Evolutionary conservation across 2,329 filamentous ascomycete genomes (phyloP).

Genomic region (Teratosphaeria destructans): DNA sequence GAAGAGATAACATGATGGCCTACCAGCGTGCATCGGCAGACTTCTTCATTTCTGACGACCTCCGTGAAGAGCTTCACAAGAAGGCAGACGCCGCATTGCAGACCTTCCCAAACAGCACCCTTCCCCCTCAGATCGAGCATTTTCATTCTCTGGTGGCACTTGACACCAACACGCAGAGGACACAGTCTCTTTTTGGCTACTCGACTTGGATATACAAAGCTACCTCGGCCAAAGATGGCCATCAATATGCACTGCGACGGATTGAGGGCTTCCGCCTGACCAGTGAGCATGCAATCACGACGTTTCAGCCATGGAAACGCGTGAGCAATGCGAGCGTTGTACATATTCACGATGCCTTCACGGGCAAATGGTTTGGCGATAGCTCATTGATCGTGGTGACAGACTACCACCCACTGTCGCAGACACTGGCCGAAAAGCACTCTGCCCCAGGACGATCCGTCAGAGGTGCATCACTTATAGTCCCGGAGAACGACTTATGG

Average conservation of each 20-base stretch:
- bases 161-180: slow-evolving; percentile 71
- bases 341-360: slow-evolving; percentile 83
- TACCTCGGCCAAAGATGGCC: slow-evolving; percentile 75
- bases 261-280: slow-evolving; percentile 83
- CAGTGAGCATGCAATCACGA: slow-evolving; percentile 78
- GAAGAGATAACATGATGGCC: slow-evolving; percentile 66
- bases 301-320: slow-evolving; percentile 81
- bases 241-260: slow-evolving; percentile 75
- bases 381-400: slow-evolving; percentile 90
- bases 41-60: slow-evolving; percentile 78
- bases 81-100: slow-evolving; percentile 79
- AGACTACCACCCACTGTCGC: slow-evolving; percentile 84
- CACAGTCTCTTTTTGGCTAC: slow-evolving; percentile 70
- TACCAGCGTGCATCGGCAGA: slow-evolving; percentile 85
- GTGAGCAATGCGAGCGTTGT: slow-evolving; percentile 75
- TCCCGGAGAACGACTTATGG: slow-evolving; percentile 68
- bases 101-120: slow-evolving; percentile 60
- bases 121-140: slow-evolving; percentile 67
- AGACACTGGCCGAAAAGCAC: slow-evolving; percentile 79
- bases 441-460: slow-evolving; percentile 32
- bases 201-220: slow-evolving; percentile 95
- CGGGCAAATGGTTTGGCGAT: slow-evolving; percentile 83
- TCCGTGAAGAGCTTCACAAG: slow-evolving; percentile 80
- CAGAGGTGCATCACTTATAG: slow-evolving; percentile 14
- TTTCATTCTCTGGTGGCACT: slow-evolving; percentile 89